phyloP scores from a whole-genome alignment of 2,329 filamentous ascomycete species.

The Chaetomiaceae sp. region DNA sequence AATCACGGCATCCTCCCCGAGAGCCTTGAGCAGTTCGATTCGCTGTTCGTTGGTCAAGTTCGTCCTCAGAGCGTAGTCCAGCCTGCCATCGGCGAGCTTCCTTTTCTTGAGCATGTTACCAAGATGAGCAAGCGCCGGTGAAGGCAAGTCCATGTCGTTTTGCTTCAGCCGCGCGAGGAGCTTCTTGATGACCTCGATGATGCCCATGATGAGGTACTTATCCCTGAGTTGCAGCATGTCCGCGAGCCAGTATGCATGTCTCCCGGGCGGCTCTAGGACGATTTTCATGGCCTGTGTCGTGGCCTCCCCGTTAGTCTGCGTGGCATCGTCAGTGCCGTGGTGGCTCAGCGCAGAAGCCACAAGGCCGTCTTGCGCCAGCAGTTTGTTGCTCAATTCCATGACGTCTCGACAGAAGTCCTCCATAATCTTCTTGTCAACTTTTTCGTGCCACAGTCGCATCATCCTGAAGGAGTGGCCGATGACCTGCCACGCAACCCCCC shows the following conservation, averaged over 20 bases:
- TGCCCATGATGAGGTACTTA: conserved; percentile 72
- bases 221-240: conserved; percentile 90
- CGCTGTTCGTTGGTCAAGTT: conserved; percentile 79
- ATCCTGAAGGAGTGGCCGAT: conserved; percentile 74
- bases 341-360: conserved; percentile 62
- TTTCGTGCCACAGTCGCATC: conserved; percentile 76
- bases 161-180: conserved; percentile 76
- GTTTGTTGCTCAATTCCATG: conserved; percentile 84
- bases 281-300: conserved; percentile 30
- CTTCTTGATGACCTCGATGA: conserved; percentile 77
- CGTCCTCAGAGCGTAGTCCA: conserved; percentile 55
- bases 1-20: conserved; percentile 52
- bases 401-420: conserved; percentile 89
- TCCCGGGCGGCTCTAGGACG: conserved; percentile 58
- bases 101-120: conserved; percentile 60
- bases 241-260: conserved; percentile 60
- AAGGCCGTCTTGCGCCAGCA: conserved; percentile 80
- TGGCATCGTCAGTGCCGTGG: conserved; percentile 16
- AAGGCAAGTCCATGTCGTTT: conserved; percentile 64
- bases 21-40: conserved; percentile 65
- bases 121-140: conserved; percentile 54
- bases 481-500: conserved; percentile 77
- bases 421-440: conserved; percentile 71
- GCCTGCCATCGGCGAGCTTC: conserved; percentile 44
- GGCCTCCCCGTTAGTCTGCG: conserved; percentile 10